Evolutionary conservation across 2,329 filamentous ascomycete species (phyloP), one percentile per base, ranked within the genome.

Genomic region (Colletotrichum filicis): DNA sequence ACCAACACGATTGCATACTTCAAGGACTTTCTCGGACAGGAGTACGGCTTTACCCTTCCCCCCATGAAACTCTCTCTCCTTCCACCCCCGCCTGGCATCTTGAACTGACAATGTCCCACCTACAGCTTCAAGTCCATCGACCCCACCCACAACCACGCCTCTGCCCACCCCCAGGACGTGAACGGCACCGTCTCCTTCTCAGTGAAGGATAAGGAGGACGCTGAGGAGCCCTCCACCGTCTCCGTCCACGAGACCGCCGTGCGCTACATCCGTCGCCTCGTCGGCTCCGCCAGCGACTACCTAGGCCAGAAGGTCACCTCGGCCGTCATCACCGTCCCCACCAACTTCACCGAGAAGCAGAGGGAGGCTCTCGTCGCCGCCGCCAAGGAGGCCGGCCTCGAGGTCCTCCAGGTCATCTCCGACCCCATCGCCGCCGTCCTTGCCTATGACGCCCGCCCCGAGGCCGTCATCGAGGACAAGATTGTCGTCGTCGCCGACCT

Each of bases 1-100:
- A 90, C 91, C 82, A 98, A 98, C 89, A 98, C 97, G 26, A 90
- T 98, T 80, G 94, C 95, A 81, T 97, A 94, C 87, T 99, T 98
- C 89, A 92, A 95, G 85, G 97, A 99, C 81, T 98, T 95, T 84
- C 85, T 99, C 66, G 97, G 97, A 78, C 94, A 97, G 89, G 93
- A 97, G 93, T 97, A 91, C 73, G 90, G 82, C 35, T 32, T 3
- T 3, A 24, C 30, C 49, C 22, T n/a, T 42, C 9, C 4, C 12
- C 12, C 30, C 22, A 42, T 42, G 14, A 42, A 5, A 42, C 16
- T 32, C 19, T 24, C 12, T 46, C 32, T 35, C 11, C 32, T 11
- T 35, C 32, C 9, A 11, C 32, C 11, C 32, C 72, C 73, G 59
- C 53, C n/a, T 68, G n/a, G 37, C 67, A 42, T 60, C 22, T 42